Base-by-base conservation (phyloP, 306 rosid genomes). In the Cucumis cinereus region DNA sequence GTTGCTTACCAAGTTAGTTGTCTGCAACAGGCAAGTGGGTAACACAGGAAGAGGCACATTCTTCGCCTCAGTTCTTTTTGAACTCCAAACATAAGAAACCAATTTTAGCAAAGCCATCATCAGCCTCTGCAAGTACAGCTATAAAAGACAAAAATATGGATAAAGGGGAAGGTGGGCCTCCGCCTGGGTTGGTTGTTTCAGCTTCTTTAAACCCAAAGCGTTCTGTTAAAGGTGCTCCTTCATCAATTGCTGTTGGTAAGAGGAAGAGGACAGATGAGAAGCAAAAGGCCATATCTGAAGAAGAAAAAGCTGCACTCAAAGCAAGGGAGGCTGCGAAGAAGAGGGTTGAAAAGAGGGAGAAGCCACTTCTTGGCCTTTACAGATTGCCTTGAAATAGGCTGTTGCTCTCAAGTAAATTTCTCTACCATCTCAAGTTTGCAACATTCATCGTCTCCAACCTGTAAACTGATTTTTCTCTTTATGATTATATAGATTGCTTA, bases 321-420 rank as follows among this genome's bases (percentile, higher is more conserved):
- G 96, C 96, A 73, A 88, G 97, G 84, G 99, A 90, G 77, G 99
- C 97, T 78, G 99, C 99, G 67, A 92, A 92, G 89, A 94, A 88
- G 84, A 89, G 99, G 83, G 97, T 94, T 38, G 89, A 90, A 79
- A 83, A 90, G 77, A 90, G 97, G 84, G 97, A 94, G 81, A 94
- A 94, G 79, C 82, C 97, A 41, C 77, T 94, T 77, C 96, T 89
- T 83, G 99, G 99, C 50, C 96, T 94, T 59, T 92, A 90, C 86
- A 81, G 62, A 83, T 86, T 90, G 53, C 90, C 88, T 67, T 89
- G 78, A 87, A 77, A 62, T 56, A 58, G 58, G 62, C 36, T 20
- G 49, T 53, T 33, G 36, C 58, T 80, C 77, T 62, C 28, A 10
- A 62, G 79, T 78, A 64, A 64, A 73, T 64, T 80, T 35, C 59